Conservation (phyloP, 1,284 basidiomycete genomes). For the Puccinia brachypodii region DNA sequence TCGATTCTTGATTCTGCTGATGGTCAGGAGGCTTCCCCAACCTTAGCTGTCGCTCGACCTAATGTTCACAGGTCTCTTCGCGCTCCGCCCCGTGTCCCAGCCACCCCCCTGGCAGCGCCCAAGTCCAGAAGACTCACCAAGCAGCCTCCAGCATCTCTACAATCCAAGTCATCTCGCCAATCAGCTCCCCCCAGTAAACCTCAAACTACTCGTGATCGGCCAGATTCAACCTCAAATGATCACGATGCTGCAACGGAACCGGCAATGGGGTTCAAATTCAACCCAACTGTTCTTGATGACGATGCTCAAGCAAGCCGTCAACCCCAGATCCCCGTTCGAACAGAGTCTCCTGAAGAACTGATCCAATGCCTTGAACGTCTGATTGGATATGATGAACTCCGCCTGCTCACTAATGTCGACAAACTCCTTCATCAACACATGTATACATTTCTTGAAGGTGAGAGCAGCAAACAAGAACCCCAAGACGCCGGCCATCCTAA, state of each 20-base stretch:
- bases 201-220: neutral
- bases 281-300: neutral
- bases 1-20: neutral
- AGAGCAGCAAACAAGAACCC: neutral
- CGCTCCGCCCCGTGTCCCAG: neutral
- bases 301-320: neutral
- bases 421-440: neutral
- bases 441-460: neutral
- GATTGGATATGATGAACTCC: constrained; percentile 10
- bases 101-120: neutral
- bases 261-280: neutral
- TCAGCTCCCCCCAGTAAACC: neutral
- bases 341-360: constrained; percentile 10
- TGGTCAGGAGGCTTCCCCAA: neutral
- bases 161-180: neutral
- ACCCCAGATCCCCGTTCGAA: neutral
- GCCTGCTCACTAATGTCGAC: constrained; percentile 14
- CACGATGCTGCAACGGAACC: neutral
- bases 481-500: neutral
- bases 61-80: neutral
- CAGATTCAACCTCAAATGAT: neutral
- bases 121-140: neutral
- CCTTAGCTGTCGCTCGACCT: neutral
- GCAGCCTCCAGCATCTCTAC: neutral
- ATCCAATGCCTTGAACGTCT: constrained; percentile 18